Percentiles rank a stretch among this genome's conserved stretches.
Evolutionary conservation across 164 flowering plant genomes (phyloP).

Genomic region (Kalanchoe fedtschenkoi): DNA sequence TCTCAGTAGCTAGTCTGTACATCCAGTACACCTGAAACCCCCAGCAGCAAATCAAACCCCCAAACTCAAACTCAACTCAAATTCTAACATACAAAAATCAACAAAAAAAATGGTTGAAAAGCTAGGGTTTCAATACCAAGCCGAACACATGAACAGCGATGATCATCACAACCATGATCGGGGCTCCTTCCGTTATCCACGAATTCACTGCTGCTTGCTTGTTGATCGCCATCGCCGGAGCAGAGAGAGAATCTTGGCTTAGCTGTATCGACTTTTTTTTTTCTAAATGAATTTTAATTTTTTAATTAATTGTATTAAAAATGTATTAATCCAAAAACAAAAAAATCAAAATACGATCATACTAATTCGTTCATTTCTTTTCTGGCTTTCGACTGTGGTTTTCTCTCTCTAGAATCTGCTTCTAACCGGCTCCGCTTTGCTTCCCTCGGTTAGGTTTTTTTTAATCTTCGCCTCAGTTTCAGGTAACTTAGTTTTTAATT

Average conservation of each 20-base stretch:
- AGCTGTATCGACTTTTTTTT: too few species aligned
- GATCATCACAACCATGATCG: not conserved
- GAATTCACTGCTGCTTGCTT: not conserved
- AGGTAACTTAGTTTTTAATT: too few species aligned
- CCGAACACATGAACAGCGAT: not conserved
- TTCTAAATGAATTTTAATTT: too few species aligned
- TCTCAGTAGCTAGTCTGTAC: conserved; percentile 67
- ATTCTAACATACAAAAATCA: not conserved
- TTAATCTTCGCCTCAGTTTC: too few species aligned
- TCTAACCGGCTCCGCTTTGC: too few species aligned
- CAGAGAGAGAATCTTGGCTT: not conserved
- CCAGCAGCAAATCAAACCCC: not conserved
- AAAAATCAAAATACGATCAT: too few species aligned
- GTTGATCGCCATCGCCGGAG: not conserved
- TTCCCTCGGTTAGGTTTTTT: too few species aligned
- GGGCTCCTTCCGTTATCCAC: not conserved
- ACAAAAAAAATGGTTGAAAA: not conserved
- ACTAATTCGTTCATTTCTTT: too few species aligned
- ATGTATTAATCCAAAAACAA: too few species aligned
- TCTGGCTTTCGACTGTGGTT: too few species aligned
- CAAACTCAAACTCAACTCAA: not conserved
- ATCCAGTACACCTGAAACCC: conserved; percentile 69
- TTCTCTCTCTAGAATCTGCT: too few species aligned
- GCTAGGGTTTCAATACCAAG: not conserved
- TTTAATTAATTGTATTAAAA: too few species aligned